Base-by-base conservation (phyloP, 2,329 filamentous ascomycete species). In the Claviceps pazoutovae region DNA sequence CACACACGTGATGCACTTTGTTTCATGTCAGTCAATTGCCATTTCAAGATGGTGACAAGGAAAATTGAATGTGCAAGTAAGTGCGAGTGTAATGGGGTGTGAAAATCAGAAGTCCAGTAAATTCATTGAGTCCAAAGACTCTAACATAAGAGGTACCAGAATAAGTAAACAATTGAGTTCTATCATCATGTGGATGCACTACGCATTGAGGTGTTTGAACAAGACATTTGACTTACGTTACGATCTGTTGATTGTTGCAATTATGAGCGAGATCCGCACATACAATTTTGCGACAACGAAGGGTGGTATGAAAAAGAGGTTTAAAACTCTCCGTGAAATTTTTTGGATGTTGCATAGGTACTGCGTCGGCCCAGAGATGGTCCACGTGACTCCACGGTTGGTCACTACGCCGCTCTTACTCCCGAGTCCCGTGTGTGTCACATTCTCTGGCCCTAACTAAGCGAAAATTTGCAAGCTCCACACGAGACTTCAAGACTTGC, bases 101-200 rank as follows among this genome's bases (percentile, higher is more conserved):
- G 51, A 23, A 59, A 54, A 62, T 90, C 86, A 90, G 86, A 89
- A 88, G 86, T 88, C 84, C 83, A 74, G 73, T 85, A 75, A 79
- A 86, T 87, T 88, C 86, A 90, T 86, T 70, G 82, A 75, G 72
- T 71, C 74, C 64, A 68, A 73, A 72, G 65, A 64, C 76, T 75
- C 82, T 93, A 84, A 87, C 80, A 88, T 88, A 93, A 95, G 89
- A 95, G 89, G 88, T 95, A 89, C 88, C 88, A 95, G 87, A 90
- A 84, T 74, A 46, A 73, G 74, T 51, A 71, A 70, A 71, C 61
- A 72, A 74, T 74, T 71, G 75, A 74, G 66, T 68, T 69, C 46
- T 81, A 78, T 91, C 86, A 90, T 91, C 86, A 88, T 78, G 60
- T 61, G 66, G 23, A 23, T 41, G 50, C 43, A 50, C 37, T 23